A percentile compares a stretch with the other conserved stretches of the same genome.
These are phyloP conservation scores for Kwoniella pini DNA, from an alignment of 768 basidiomycete genomes.

Conservation along the genomic window DNA sequence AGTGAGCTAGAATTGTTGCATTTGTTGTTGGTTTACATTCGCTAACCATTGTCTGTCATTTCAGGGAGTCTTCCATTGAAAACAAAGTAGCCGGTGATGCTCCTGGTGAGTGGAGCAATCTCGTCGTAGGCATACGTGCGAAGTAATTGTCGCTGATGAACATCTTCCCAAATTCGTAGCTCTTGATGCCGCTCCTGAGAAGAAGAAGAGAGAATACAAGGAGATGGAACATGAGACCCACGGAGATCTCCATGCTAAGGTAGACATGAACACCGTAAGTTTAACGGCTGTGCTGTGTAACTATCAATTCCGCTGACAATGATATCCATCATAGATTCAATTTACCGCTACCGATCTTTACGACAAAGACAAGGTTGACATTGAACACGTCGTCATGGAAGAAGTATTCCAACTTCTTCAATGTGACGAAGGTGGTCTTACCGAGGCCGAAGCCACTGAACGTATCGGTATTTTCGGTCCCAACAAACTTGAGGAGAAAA, in stretches of 20 bases:
- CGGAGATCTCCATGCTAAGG: conserved; percentile 46
- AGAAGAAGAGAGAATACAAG: conserved; percentile 54
- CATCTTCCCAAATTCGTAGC: not conserved
- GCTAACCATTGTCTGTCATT: conserved; percentile 2
- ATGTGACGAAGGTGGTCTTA: conserved; percentile 78
- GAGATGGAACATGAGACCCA: conserved; percentile 51
- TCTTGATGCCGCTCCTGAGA: conserved; percentile 31
- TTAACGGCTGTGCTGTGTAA: conserved; percentile 1
- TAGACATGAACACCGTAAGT: conserved; percentile 52
- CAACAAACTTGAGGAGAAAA: conserved; percentile 86
- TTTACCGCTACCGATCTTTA: conserved; percentile 61
- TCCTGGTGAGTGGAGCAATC: conserved; percentile 25
- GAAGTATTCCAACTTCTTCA: conserved; percentile 96
- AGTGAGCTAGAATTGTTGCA: no score
- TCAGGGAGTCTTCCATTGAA: conserved; percentile 33
- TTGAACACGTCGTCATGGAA: conserved; percentile 93
- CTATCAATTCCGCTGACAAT: not conserved
- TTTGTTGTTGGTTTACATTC: not conserved
- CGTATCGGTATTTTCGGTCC: conserved; percentile 93
- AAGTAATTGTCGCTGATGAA: not conserved
- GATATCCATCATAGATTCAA: conserved; percentile 44
- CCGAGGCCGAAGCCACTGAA: conserved; percentile 69
- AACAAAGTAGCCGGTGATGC: conserved; percentile 33
- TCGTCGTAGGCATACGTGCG: conserved; percentile 11
- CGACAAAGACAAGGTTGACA: conserved; percentile 98